phyloP scores from a whole-genome alignment of 208 protist species.

The Vickermania ingenoplastis region DNA sequence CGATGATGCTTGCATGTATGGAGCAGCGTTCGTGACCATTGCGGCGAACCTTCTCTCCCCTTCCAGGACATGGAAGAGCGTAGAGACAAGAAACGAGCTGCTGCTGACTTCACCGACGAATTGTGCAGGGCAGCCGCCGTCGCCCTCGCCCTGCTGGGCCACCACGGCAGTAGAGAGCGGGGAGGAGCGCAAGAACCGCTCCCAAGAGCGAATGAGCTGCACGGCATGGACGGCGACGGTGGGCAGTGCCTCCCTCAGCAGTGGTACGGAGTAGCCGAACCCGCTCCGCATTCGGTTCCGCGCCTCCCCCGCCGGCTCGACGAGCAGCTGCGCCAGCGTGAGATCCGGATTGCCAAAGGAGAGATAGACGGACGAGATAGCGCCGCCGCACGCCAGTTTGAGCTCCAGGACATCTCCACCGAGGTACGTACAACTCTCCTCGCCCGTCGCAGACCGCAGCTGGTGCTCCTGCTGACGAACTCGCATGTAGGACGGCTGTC shows the following conservation, averaged over 20 bases:
- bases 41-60: too few species aligned
- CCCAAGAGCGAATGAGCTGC: conserved; percentile 29
- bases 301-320: conserved; percentile 12
- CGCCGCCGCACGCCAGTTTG: conserved; percentile 12
- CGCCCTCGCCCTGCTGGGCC: background rate
- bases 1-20: too few species aligned
- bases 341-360: conserved; percentile 31
- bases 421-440: conserved; percentile 16
- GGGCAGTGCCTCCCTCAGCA: conserved; percentile 35
- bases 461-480: conserved; percentile 7
- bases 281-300: conserved; percentile 34
- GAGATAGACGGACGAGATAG: conserved; percentile 9
- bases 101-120: too few species aligned
- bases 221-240: conserved; percentile 21
- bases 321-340: conserved; percentile 18
- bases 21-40: too few species aligned
- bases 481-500: conserved; percentile 7
- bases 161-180: too few species aligned
- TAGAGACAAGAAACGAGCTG: conserved; percentile 56
- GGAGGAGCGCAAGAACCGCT: conserved; percentile 1
- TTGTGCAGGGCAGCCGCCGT: too few species aligned
- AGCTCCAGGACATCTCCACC: conserved; percentile 43
- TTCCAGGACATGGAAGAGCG: conserved; percentile 33
- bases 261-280: conserved; percentile 49
- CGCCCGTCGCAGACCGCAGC: too few species aligned